These are phyloP conservation scores for California macrophylla DNA, from an alignment of 441 rosid genomes.

Conservation along the genomic window DNA sequence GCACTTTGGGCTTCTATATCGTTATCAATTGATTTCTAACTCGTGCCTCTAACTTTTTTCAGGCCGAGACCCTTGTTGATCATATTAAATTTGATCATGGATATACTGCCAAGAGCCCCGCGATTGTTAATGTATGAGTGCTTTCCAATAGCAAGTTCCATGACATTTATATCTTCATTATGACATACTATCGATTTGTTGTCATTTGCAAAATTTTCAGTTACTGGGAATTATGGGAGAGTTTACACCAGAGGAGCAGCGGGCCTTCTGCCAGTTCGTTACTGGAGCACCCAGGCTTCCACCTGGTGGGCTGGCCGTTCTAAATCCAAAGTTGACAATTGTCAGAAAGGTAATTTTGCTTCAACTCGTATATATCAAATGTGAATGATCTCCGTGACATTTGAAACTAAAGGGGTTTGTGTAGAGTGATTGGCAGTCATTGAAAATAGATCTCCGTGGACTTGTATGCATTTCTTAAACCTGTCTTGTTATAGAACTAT, in stretches of 20 bases:
- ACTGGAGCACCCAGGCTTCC: slow-evolving; percentile 99
- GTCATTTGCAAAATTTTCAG: slow-evolving; percentile 28
- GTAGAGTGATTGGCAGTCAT: no score
- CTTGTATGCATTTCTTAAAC: background rate
- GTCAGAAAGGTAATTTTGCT: slow-evolving; percentile 77
- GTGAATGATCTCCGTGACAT: no score
- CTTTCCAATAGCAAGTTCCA: background rate
- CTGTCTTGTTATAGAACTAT: background rate
- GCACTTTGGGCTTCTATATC: background rate
- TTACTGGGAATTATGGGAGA: slow-evolving; percentile 95
- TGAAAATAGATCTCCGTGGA: background rate
- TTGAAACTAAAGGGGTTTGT: no score
- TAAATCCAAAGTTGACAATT: slow-evolving; percentile 89
- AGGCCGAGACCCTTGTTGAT: slow-evolving; percentile 84
- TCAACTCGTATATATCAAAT: background rate
- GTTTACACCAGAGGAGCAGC: slow-evolving; percentile 89
- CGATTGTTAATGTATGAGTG: slow-evolving; percentile 55
- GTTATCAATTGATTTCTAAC: background rate
- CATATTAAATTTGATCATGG: slow-evolving; percentile 99
- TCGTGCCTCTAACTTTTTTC: slow-evolving; percentile 15
- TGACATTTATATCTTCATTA: background rate
- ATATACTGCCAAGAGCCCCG: slow-evolving; percentile 91
- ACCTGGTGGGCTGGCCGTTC: slow-evolving; percentile 92
- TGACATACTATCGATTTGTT: slow-evolving; percentile 3
- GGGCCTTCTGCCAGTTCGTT: slow-evolving; percentile 95